Evolutionary conservation across 129 eudicot genomes (phyloP).

Genomic region (Flaveria sonorensis): DNA sequence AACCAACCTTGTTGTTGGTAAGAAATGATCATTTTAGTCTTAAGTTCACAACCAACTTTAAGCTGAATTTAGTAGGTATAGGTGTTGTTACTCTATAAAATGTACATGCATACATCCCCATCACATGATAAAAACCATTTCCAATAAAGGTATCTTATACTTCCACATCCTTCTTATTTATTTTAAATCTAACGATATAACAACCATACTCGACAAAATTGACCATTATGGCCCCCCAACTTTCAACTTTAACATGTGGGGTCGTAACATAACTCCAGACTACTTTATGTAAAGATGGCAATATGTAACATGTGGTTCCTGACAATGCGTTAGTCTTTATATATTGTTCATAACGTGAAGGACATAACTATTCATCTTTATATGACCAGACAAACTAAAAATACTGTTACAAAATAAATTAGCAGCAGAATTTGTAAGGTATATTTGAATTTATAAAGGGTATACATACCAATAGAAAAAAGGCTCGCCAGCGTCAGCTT

Average conservation of each 20-base stretch:
- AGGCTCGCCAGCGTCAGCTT: constrained; percentile 84
- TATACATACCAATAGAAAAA: constrained; percentile 78
- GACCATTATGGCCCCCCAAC: constrained; percentile 19
- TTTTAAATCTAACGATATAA: constrained; percentile 11
- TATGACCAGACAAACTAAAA: neutral
- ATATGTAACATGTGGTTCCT: constrained; percentile 27
- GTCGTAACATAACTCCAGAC: neutral
- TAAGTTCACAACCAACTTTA: neutral
- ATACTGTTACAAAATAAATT: neutral
- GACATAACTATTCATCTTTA: constrained; percentile 10
- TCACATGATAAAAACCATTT: neutral
- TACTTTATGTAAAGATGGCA: neutral
- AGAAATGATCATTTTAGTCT: neutral
- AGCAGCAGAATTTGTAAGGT: neutral
- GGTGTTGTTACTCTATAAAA: neutral
- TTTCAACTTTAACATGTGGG: constrained; percentile 33
- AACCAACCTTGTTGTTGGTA: neutral
- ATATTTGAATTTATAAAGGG: neutral
- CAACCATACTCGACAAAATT: constrained; percentile 25
- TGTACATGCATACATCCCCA: neutral
- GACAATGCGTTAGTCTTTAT: neutral
- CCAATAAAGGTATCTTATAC: neutral
- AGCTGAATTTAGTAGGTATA: neutral
- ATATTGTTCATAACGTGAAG: constrained; percentile 18
- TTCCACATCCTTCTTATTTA: neutral